Conservation (phyloP, 495 filamentous ascomycete genomes). For the Penicillium robsamsonii region DNA sequence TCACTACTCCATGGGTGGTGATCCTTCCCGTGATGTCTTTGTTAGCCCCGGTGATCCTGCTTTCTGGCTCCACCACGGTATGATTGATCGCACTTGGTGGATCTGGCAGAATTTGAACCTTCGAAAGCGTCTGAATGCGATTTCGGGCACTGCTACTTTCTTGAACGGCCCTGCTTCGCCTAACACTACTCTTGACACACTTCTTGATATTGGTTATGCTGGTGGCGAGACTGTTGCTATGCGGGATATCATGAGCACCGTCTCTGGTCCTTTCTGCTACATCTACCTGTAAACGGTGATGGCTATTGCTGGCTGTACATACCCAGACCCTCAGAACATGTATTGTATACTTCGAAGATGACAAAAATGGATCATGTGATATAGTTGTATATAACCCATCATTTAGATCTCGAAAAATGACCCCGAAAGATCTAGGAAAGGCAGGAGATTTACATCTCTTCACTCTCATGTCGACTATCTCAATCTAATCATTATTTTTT, state of each 20-base stretch:
- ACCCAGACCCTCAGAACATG: too few relatives aligned
- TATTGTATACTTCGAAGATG: background rate
- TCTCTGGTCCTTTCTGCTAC: slow-evolving; percentile 57
- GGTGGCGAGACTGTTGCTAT: slow-evolving; percentile 39
- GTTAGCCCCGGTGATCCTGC: slow-evolving; percentile 61
- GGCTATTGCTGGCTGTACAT: background rate
- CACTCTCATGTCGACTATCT: background rate
- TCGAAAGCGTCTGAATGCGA: slow-evolving; percentile 39
- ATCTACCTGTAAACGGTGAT: slow-evolving; percentile 40
- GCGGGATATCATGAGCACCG: slow-evolving; percentile 48
- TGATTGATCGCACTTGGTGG: slow-evolving; percentile 68
- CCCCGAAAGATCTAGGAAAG: background rate
- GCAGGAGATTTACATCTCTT: background rate
- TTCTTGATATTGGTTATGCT: slow-evolving; percentile 43
- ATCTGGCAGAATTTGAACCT: slow-evolving; percentile 66
- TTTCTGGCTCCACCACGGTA: slow-evolving; percentile 69
- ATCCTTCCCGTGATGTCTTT: slow-evolving; percentile 59
- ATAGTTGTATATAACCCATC: background rate
- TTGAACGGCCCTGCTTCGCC: slow-evolving; percentile 49
- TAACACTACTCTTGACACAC: slow-evolving; percentile 48
- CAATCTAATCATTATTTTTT: too few relatives aligned
- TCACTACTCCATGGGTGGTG: slow-evolving; percentile 63
- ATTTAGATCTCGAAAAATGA: background rate
- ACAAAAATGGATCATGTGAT: background rate
- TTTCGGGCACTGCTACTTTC: slow-evolving; percentile 57